Evolutionary conservation across 164 flowering plant species (phyloP), one percentile per base, ranked within the genome.

Genomic region (Saururus chinensis): DNA sequence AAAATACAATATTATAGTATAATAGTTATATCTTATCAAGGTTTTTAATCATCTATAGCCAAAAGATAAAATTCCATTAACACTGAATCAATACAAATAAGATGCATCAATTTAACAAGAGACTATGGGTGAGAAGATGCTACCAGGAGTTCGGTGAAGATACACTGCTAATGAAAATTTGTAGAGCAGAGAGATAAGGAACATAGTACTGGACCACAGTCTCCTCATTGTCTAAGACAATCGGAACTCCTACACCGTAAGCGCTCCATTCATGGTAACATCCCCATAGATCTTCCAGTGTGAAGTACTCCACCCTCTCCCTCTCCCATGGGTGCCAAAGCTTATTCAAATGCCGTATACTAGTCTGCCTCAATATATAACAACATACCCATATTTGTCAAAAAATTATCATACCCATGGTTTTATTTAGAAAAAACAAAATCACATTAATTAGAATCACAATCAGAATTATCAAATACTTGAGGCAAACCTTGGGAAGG

Each of bases 201-300:
- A 87, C 96, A 72, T 86, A 93, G 73, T 93, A 93, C 75, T 93
- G 98, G 54, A 88, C 82, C 6, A 90, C 70, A 55, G 84, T 77
- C 66, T 88, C 96, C 12, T 73, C 84, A 30, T 60, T 70, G 67
- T 66, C 66, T 24, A 82, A 45, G n/a, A 19, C 52, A 41, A 93
- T 73, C 0, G 95, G 96, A 59, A 80, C 90, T 21, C 97, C 97
- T 16, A 92, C 90, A 0, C 98, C 98, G 64, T 93, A 93, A 12
- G 90, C 96, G 61, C 98, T 93, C 96, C 97, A 88, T 82, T 93
- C 96, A 66, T 84, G 89, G 66, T 76, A 93, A 59, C 85, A 76
- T 62, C 74, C 80, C 98, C 98, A 93, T 10, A 93, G 86, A 80
- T 93, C 97, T 60, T 76, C 73, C 64, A 93, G 71, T 0, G 82